Base-by-base conservation (phyloP, 495 filamentous ascomycete species). In the Melanomma pulvis-pyrius region DNA sequence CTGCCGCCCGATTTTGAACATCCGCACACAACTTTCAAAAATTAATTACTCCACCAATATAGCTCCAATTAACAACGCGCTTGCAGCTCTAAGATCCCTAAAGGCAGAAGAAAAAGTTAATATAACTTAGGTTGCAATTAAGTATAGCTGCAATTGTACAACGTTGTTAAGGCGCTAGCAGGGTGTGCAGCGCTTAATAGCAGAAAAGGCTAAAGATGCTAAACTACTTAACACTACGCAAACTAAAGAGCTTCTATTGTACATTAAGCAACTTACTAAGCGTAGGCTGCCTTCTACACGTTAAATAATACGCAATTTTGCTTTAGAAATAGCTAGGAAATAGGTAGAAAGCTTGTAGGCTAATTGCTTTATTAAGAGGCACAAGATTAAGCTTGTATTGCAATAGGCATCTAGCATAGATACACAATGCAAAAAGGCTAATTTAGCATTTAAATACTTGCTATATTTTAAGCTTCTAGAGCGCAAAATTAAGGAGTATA, bases 401-500 rank as follows among this genome's bases (percentile, higher is more conserved):
- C 12, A 50, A 30, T 64, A 22, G 50, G 47, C 53, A 21, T 25
- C 19, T 28, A 12, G 34, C 5, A 64, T 64, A 21, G 61, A 64
- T 44, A 21, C 6, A 19, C 6, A 46, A 24, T 25, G 39, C 41
- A 17, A 64, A 22, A 13, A 48, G 7, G 52, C 53, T 49, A 36
- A 64, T 49, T 58, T 24, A 25, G 52, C 9, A 6, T 17, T 26
- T 46, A 56, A 56, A 48, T 64, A 56, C 39, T 41, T n/a, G n/a
- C 61, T 64, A 15, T 64, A 64, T 34, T 64, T 64, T 32, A 32
- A 56, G 22, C 44, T 53, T 7, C 29, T 71, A 15, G 3, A 56
- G 9, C 5, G 39, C 2, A 71, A 67, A 52, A 67, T 71, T 26
- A 25, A 69, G 12, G 15, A 74, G 53, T 74, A 71, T 30, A 49